A percentile compares a stretch with the other conserved stretches of the same genome.
Conservation (phyloP, 345 rosid species). For the Chamaenerion angustifolium region DNA sequence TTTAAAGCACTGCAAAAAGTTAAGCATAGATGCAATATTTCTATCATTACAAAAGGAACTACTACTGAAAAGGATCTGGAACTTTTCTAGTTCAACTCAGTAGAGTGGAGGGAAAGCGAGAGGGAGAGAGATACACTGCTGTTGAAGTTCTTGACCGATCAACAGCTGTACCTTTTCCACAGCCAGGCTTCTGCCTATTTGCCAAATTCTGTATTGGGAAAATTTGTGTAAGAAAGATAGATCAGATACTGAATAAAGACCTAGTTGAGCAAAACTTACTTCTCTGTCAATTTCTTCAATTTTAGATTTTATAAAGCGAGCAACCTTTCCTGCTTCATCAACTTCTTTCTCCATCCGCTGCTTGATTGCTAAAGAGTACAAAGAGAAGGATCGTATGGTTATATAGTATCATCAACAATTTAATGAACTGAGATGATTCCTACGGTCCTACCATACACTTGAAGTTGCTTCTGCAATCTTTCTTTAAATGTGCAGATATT, state of each 20-base stretch:
- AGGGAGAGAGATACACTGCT: constrained; percentile 40
- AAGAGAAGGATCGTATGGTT: too few relatives aligned
- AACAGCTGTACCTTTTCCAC: constrained; percentile 85
- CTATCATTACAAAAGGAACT: too few relatives aligned
- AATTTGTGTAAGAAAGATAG: constrained; percentile 1
- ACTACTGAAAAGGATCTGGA: too few relatives aligned
- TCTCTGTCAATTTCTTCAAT: constrained; percentile 86
- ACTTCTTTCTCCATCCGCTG: constrained; percentile 91
- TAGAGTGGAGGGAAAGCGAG: background rate
- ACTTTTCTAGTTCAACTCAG: too few relatives aligned
- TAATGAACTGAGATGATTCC: too few relatives aligned
- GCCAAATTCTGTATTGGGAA: constrained; percentile 47
- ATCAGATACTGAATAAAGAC: too few relatives aligned
- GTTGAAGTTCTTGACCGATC: constrained; percentile 88
- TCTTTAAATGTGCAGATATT: too few relatives aligned
- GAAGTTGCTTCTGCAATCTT: too few relatives aligned
- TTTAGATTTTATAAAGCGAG: constrained; percentile 59
- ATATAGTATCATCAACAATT: too few relatives aligned
- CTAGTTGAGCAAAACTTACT: constrained; percentile 18
- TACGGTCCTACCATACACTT: too few relatives aligned
- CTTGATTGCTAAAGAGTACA: constrained; percentile 69
- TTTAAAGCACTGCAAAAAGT: constrained; percentile 56
- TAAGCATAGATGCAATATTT: background rate
- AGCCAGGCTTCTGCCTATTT: constrained; percentile 83
- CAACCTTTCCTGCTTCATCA: constrained; percentile 77